Percentiles rank a stretch among this genome's conserved stretches.
Conservation (phyloP, 169 alveolate genomes). For the Eimeria zaria region DNA sequence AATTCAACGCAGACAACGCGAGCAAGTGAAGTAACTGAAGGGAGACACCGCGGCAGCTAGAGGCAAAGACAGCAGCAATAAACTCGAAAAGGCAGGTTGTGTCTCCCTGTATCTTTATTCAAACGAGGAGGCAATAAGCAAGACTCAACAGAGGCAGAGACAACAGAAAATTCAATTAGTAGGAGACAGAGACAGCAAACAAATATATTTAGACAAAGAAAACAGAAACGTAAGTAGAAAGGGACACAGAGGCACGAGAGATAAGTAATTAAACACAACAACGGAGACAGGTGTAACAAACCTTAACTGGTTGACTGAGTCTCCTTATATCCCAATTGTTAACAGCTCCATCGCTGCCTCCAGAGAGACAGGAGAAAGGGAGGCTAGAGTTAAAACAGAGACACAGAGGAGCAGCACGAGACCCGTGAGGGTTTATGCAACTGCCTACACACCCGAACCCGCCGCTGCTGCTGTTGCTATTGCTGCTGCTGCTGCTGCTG, state of each 20-base stretch:
- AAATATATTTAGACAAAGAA: neutral
- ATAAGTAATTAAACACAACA: neutral
- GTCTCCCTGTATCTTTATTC: no score
- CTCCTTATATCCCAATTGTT: slow-evolving; percentile 47
- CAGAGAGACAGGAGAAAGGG: slow-evolving; percentile 7
- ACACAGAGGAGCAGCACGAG: slow-evolving; percentile 35
- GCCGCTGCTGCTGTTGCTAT: slow-evolving; percentile 36
- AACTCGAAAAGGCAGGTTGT: no score
- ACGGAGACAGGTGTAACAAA: neutral
- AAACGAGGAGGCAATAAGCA: no score
- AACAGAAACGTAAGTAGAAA: neutral
- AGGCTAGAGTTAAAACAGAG: slow-evolving; percentile 14
- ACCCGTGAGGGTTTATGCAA: slow-evolving; percentile 37
- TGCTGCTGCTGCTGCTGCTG: slow-evolving; percentile 40
- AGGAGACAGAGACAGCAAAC: neutral
- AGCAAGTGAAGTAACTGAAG: no score
- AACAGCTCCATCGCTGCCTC: slow-evolving; percentile 54
- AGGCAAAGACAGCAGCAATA: no score
- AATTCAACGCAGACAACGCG: no score
- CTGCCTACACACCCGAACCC: neutral
- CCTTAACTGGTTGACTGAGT: slow-evolving; percentile 1
- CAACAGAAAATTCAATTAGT: no score
- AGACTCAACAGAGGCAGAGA: no score
- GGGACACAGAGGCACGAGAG: no score
- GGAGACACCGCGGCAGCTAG: no score